Percentiles rank a stretch among this genome's conserved stretches.
Conservation (phyloP, 1,139 yeast species). For the Tardiomyces blankii region DNA sequence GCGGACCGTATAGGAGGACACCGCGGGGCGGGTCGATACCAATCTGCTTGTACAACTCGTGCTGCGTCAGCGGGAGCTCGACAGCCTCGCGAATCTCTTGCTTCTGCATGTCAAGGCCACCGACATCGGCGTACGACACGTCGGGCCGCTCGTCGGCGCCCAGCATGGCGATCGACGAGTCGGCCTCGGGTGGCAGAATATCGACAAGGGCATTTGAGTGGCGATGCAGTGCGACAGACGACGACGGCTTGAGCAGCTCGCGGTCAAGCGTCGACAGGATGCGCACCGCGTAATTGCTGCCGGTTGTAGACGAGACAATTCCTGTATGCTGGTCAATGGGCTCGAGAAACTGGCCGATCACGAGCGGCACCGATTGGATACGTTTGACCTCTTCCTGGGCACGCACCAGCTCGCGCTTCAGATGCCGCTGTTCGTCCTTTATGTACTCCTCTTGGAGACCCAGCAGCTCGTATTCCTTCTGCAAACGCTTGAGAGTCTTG, state of each 20-base stretch:
- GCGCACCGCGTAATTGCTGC: constrained; percentile 92
- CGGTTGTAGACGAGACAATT: constrained; percentile 94
- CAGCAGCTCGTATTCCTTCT: constrained; percentile 72
- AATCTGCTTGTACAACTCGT: constrained; percentile 90
- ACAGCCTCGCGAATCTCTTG: constrained; percentile 99
- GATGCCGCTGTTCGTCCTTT: constrained; percentile 88
- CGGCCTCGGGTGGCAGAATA: constrained; percentile 97
- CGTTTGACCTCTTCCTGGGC: constrained; percentile 98
- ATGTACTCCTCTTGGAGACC: constrained; percentile 85
- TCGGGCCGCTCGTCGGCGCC: constrained; percentile 87
- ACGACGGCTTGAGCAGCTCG: constrained; percentile 86
- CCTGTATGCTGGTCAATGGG: constrained; percentile 97
- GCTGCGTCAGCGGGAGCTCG: constrained; percentile 91
- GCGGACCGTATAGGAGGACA: constrained; percentile 93
- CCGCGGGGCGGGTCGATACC: constrained; percentile 99
- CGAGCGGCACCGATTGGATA: constrained; percentile 94
- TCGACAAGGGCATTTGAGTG: constrained; percentile 97
- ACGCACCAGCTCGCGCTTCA: constrained; percentile 84
- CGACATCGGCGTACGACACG: constrained; percentile 85
- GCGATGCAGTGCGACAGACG: constrained; percentile 95
- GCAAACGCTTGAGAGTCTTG: constrained; percentile 68
- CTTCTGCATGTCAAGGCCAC: constrained; percentile 98
- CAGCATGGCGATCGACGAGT: constrained; percentile 87
- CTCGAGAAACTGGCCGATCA: constrained; percentile 95
- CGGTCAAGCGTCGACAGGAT: constrained; percentile 90